A percentile compares a stretch with the other conserved stretches of the same genome.
phyloP scores from a whole-genome alignment of 2,329 filamentous ascomycete species.

The Chaetomiaceae sp. region DNA sequence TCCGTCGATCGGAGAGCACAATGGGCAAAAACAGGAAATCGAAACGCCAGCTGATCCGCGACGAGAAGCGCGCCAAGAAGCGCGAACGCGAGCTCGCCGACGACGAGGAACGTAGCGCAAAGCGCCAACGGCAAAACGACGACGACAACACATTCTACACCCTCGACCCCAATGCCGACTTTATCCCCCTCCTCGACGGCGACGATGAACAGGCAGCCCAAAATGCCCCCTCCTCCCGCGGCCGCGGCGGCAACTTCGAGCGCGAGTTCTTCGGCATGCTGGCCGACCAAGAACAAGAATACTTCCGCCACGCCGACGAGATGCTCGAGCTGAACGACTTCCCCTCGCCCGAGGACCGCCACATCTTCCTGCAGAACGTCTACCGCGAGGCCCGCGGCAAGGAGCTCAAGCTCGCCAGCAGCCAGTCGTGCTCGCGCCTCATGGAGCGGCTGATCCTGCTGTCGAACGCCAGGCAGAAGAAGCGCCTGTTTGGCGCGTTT shows the following conservation, averaged over 20 bases:
- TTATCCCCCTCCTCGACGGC: conserved; percentile 26
- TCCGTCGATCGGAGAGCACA: neutral
- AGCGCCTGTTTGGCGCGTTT: conserved; percentile 81
- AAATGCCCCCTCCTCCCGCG: neutral
- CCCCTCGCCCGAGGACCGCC: conserved; percentile 65
- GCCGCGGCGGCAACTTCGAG: conserved; percentile 39
- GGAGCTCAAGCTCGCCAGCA: conserved; percentile 92
- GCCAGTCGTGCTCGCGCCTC: conserved; percentile 88
- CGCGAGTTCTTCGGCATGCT: conserved; percentile 89
- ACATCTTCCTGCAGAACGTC: conserved; percentile 72
- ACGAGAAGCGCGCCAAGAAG: conserved; percentile 37
- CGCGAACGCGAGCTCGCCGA: conserved; percentile 28
- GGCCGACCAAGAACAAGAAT: conserved; percentile 89
- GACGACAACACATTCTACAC: conserved; percentile 10
- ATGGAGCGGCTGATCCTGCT: conserved; percentile 88
- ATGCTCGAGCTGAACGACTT: conserved; percentile 89
- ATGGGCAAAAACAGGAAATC: conserved; percentile 37
- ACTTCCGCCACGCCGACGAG: conserved; percentile 86
- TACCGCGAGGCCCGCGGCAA: conserved; percentile 85
- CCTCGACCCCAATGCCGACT: conserved; percentile 19
- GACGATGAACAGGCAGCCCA: conserved; percentile 20
- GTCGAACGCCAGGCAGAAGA: conserved; percentile 75
- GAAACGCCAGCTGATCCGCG: conserved; percentile 35
- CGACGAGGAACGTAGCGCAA: conserved; percentile 26
- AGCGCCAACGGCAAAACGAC: conserved; percentile 26